Conservation (phyloP, 371 early-diverging fungal species). For the Entomophthora muscae region DNA sequence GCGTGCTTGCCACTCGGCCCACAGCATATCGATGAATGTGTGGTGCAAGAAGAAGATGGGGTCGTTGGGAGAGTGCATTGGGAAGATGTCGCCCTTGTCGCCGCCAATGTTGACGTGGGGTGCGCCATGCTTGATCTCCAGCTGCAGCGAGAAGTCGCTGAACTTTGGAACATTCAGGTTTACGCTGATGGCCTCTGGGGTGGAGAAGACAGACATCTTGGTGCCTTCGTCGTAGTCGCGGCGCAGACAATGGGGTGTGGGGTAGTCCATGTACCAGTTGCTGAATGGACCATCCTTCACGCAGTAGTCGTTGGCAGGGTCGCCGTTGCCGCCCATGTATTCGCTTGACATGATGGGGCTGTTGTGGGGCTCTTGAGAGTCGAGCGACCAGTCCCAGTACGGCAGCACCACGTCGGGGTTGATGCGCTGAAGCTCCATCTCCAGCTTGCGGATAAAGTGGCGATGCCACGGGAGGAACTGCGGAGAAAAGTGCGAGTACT, state of each 20-base stretch:
- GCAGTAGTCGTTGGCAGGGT: conserved; percentile 9
- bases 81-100: neutral
- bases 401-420: conserved; percentile 2
- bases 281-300: neutral
- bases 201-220: conserved; percentile 15
- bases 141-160: conserved; percentile 15
- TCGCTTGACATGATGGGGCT: neutral
- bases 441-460: neutral
- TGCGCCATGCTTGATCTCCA: conserved; percentile 25
- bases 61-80: neutral
- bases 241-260: conserved; percentile 15
- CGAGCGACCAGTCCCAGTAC: conserved; percentile 6
- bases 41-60: neutral
- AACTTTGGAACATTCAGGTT: conserved; percentile 15
- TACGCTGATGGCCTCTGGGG: conserved; percentile 15
- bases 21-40: conserved; percentile 13
- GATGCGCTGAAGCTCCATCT: neutral
- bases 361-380: neutral
- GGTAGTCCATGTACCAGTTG: conserved; percentile 6
- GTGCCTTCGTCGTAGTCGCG: conserved; percentile 15
- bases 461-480: conserved; percentile 7
- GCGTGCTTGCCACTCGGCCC: conserved; percentile 9
- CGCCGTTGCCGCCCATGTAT: conserved; percentile 8
- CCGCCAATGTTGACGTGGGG: conserved; percentile 16
- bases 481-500: conserved; percentile 8